Base-by-base conservation (phyloP, 768 basidiomycete species). In the Cystofilobasidium capitatum region DNA sequence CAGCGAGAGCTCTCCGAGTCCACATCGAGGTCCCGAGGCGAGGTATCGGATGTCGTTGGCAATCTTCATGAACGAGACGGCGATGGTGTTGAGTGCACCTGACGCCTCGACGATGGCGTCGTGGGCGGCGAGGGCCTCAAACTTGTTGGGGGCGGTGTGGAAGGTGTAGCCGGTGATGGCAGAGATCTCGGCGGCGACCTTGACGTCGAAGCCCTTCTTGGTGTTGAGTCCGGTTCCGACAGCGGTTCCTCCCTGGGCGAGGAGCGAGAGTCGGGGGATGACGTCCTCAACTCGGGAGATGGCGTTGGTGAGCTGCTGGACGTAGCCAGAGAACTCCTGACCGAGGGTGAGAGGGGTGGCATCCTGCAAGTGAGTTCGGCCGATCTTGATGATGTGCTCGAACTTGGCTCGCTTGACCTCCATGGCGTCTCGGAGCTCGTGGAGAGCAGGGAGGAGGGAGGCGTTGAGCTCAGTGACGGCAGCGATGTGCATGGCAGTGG, bases 131-230 rank as follows among this genome's bases (percentile, higher is more conserved):
- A 98, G 85, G 12, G 96, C 93, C 78, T 98, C 96, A 73, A 99
- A 99, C 91, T 99, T 99, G 83, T 98, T 99, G 6, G 96, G 96
- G 20, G 96, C 94, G 58, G 96, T 98, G 80, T 88, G 82, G 81
- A 99, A 99, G 66, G 87, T 80, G 64, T 93, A 80, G 3, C 93
- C 91, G 45, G 94, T 91, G 55, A 97, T 81, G 75, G 87, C 88
- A 66, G 92, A 87, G 71, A 98, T 88, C 77, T 96, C 91, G 22
- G 83, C 82, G 20, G 96, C 96, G 70, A 99, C 83, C 76, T 89
- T 92, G 72, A 88, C 86, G 79, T 98, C 96, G 74, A 98, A 99
- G 39, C 96, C 96, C 78, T 85, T 89, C 79, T 84, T 91, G 65
- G 96, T 98, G 82, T 99, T 99, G 71, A 99, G 79, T 60, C 96